Evolutionary conservation across 2,329 filamentous ascomycete species (phyloP).

Genomic region (Venturia carpophila): DNA sequence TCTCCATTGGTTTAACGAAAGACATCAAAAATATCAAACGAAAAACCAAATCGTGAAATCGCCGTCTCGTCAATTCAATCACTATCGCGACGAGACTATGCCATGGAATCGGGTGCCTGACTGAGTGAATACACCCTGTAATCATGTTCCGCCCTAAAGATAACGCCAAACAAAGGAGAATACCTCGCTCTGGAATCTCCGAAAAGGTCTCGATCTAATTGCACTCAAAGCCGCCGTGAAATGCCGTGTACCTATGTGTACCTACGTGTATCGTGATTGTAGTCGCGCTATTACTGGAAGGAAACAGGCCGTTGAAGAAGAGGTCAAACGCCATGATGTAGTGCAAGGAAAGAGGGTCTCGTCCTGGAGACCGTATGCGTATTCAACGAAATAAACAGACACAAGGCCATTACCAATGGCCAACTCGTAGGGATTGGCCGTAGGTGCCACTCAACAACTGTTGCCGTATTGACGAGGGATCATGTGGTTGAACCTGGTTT

Average conservation of each 20-base stretch:
- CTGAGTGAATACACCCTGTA: background rate
- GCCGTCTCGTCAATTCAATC: background rate
- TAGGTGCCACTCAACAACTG: conserved; percentile 34
- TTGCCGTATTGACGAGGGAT: conserved; percentile 44
- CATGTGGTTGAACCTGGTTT: conserved; percentile 23
- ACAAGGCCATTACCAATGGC: conserved; percentile 40
- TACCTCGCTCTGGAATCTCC: background rate
- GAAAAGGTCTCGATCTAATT: background rate
- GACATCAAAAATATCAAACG: no score
- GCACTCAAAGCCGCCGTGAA: background rate
- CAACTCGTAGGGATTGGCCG: conserved; percentile 46
- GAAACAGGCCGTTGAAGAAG: background rate
- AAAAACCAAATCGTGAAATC: background rate
- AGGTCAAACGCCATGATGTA: background rate
- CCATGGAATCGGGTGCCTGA: background rate
- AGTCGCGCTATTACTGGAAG: conserved; percentile 15
- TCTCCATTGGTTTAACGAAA: no score
- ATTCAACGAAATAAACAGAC: background rate
- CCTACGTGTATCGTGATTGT: conserved; percentile 12
- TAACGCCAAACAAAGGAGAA: background rate
- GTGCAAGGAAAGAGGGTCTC: background rate
- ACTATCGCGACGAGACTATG: background rate
- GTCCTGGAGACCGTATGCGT: background rate
- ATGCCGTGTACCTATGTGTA: background rate
- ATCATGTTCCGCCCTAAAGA: background rate